Evolutionary conservation across 768 basidiomycete genomes (phyloP).

Genomic region (Kwoniella mangroviensis): DNA sequence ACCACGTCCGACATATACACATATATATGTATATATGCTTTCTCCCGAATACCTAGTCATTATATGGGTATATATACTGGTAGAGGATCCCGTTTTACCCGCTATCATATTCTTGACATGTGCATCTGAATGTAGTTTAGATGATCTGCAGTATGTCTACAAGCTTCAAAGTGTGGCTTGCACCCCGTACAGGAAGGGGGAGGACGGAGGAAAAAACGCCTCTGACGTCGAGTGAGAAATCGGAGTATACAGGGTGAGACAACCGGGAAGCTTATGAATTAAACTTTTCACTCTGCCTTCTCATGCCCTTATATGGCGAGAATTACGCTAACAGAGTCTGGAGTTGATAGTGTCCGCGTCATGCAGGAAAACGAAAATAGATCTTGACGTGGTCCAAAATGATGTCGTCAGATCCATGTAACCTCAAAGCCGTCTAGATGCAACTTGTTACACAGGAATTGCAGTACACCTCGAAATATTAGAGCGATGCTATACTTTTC

Average conservation of each 20-base stretch:
- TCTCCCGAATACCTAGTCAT: no score
- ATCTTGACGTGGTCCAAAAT: neutral
- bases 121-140: neutral
- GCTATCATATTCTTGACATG: neutral
- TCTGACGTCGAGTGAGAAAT: conserved; percentile 2
- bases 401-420: no score
- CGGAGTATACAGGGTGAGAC: conserved; percentile 10
- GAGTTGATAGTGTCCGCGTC: neutral
- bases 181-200: neutral
- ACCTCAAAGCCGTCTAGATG: no score
- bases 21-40: no score
- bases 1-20: no score
- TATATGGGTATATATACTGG: no score
- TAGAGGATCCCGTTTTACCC: neutral
- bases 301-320: neutral
- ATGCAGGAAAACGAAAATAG: neutral
- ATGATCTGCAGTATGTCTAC: neutral
- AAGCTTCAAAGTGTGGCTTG: neutral
- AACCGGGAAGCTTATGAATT: conserved; percentile 18
- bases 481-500: conserved; percentile 1
- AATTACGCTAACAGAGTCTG: neutral
- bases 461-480: neutral
- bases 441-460: no score
- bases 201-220: neutral
- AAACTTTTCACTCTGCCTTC: conserved; percentile 3